phyloP scores from a whole-genome alignment of 805 yeast genomes.

The Starmera pachycereana region DNA sequence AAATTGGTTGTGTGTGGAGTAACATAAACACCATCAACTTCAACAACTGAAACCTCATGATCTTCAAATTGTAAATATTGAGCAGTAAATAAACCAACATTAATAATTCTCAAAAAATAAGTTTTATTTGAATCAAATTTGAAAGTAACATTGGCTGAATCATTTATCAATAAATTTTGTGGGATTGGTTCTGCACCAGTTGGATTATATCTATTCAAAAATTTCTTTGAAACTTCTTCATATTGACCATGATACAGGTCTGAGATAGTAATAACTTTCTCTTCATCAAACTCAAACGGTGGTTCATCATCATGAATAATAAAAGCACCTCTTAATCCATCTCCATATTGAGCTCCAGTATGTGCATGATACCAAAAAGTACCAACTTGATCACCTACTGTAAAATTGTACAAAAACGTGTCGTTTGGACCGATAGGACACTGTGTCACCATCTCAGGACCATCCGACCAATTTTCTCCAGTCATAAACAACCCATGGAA shows the following conservation, averaged over 20 bases:
- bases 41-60: constrained; percentile 62
- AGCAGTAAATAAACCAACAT: constrained; percentile 64
- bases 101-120: constrained; percentile 53
- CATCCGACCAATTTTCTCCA: constrained; percentile 58
- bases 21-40: constrained; percentile 63
- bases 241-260: constrained; percentile 58
- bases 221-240: constrained; percentile 33
- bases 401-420: constrained; percentile 59
- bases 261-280: constrained; percentile 41
- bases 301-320: constrained; percentile 45
- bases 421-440: constrained; percentile 69
- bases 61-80: constrained; percentile 62
- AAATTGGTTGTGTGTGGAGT: constrained; percentile 45
- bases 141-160: constrained; percentile 47
- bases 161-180: constrained; percentile 53
- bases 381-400: constrained; percentile 58
- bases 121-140: constrained; percentile 49
- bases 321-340: constrained; percentile 64
- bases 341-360: constrained; percentile 67
- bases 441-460: constrained; percentile 71
- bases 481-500: constrained; percentile 72
- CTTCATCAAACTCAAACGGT: constrained; percentile 57
- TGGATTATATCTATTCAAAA: constrained; percentile 60
- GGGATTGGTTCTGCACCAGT: constrained; percentile 84
- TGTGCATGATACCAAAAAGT: constrained; percentile 85